Evolutionary conservation across 441 rosid genomes (phyloP).

Genomic region (Daphne laureola): DNA sequence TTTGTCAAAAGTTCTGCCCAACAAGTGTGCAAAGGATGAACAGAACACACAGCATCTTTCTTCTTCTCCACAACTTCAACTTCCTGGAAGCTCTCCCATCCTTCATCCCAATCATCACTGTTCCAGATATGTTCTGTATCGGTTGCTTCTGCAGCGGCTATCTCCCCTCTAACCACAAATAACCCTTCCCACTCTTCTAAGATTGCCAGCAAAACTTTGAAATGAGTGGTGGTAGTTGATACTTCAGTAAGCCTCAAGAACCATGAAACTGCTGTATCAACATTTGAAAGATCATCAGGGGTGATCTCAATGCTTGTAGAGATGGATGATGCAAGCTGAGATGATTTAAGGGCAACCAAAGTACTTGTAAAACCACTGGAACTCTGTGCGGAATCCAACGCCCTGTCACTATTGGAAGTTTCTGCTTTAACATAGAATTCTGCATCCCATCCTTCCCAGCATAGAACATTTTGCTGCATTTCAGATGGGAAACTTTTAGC

Average conservation of each 20-base stretch:
- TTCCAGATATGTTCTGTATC: constrained; percentile 60
- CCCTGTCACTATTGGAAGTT: constrained; percentile 24
- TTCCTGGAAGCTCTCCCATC: constrained; percentile 98
- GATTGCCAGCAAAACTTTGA: constrained; percentile 57
- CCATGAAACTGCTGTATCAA: constrained; percentile 59
- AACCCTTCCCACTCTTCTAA: constrained; percentile 93
- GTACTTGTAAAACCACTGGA: constrained; percentile 71
- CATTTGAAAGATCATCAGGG: constrained; percentile 55
- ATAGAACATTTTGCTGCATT: constrained; percentile 46
- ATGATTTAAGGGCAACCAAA: constrained; percentile 84
- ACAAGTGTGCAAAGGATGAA: constrained; percentile 78
- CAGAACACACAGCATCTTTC: constrained; percentile 18
- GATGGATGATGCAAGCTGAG: constrained; percentile 65
- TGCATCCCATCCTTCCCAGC: constrained; percentile 88
- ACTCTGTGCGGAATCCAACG: constrained; percentile 41
- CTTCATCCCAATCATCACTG: constrained; percentile 86
- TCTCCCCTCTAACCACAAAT: constrained; percentile 41
- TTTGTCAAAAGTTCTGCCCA: constrained; percentile 68
- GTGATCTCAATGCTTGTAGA: constrained; percentile 63
- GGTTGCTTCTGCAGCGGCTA: constrained; percentile 31
- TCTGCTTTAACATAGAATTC: constrained; percentile 38
- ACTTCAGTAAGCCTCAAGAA: constrained; percentile 58
- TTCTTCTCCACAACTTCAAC: constrained; percentile 43
- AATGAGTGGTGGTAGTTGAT: constrained; percentile 42
- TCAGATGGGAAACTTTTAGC: constrained; percentile 52